These are phyloP conservation scores for Mucor plumbeus DNA, from an alignment of 371 early-diverging fungal species.

Conservation along the genomic window DNA sequence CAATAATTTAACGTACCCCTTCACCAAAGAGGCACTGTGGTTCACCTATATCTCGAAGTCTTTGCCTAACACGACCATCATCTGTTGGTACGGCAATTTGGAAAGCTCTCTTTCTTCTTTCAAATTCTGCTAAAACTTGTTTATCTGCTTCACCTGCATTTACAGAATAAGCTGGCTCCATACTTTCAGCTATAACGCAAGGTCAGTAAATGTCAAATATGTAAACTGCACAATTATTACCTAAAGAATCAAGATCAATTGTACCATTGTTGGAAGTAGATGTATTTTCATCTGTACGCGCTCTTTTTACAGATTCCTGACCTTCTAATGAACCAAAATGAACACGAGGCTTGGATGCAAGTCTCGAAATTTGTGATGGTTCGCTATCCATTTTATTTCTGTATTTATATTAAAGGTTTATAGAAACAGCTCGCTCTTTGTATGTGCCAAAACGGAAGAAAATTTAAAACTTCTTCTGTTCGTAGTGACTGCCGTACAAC, in stretches of 20 bases:
- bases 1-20: constrained; percentile 67
- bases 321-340: constrained; percentile 56
- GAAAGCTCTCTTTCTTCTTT: constrained; percentile 79
- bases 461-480: too few species aligned
- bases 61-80: constrained; percentile 78
- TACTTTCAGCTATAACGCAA: constrained; percentile 30
- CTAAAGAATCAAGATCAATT: constrained; percentile 51
- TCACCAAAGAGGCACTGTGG: constrained; percentile 94
- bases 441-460: too few species aligned
- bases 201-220: neutral
- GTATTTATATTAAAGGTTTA: too few species aligned
- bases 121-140: constrained; percentile 84
- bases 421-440: too few species aligned
- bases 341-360: constrained; percentile 46
- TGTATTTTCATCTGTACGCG: constrained; percentile 31
- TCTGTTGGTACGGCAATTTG: constrained; percentile 92
- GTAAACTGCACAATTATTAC: constrained; percentile 25
- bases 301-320: constrained; percentile 38
- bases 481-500: too few species aligned
- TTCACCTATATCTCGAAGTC: constrained; percentile 79
- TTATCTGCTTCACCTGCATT: constrained; percentile 70
- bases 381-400: constrained; percentile 24
- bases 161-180: constrained; percentile 51
- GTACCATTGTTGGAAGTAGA: constrained; percentile 29
- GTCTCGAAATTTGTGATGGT: constrained; percentile 30